phyloP scores from a whole-genome alignment of 1,139 yeast species.

The Taphrina communis region DNA sequence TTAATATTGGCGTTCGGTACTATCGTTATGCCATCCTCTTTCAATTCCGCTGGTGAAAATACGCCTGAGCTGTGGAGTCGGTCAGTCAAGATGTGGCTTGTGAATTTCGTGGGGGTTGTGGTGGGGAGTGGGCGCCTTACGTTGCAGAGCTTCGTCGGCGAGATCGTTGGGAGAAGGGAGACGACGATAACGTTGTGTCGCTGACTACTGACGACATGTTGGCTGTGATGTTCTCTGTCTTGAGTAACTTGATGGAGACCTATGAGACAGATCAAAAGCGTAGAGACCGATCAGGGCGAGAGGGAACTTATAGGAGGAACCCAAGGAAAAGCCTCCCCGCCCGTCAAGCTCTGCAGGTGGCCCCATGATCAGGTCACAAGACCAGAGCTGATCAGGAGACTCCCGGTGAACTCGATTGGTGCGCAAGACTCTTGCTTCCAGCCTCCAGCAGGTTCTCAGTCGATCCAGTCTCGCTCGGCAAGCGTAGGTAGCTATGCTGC shows the following conservation, averaged over 20 bases:
- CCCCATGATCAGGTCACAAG: constrained; percentile 8
- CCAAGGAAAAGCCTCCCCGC: constrained; percentile 9
- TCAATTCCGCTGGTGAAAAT: constrained; percentile 32
- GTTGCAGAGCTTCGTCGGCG: constrained; percentile 38
- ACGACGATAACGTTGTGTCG: constrained; percentile 34
- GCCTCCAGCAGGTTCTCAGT: not conserved
- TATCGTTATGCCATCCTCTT: constrained; percentile 33
- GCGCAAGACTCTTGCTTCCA: not conserved
- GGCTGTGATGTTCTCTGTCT: not conserved
- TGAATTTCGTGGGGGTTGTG: constrained; percentile 3
- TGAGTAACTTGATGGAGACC: not conserved
- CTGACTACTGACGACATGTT: constrained; percentile 35
- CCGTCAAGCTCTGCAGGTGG: not conserved
- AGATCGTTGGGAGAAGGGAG: constrained; percentile 35
- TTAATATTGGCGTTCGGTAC: constrained; percentile 40
- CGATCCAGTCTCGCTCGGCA: not conserved
- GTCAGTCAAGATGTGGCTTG: constrained; percentile 14
- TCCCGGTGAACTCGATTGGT: constrained; percentile 11
- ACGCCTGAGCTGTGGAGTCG: constrained; percentile 24
- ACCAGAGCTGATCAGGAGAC: constrained; percentile 3
- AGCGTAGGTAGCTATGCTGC: not conserved
- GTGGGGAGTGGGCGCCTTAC: not conserved
- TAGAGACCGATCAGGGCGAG: not conserved
- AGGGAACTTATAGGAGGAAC: not conserved
- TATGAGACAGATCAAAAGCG: not conserved